Base-by-base conservation (phyloP, 495 filamentous ascomycete genomes). In the Extremus antarcticus region DNA sequence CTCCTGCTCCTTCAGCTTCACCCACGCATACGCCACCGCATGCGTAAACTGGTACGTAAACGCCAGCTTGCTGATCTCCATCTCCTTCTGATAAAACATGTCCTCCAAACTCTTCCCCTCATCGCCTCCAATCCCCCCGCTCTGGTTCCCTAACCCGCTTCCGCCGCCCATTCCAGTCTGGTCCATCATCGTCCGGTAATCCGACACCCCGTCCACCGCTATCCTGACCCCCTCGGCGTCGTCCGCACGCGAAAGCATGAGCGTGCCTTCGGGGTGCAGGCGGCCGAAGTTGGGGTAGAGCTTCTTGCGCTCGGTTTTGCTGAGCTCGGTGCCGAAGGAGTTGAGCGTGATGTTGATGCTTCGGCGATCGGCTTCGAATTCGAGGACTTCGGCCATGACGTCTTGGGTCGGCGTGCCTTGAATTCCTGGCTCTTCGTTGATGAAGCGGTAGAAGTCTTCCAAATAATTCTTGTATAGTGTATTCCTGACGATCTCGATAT, bases 311-410 rank as follows among this genome's bases (percentile, higher is more conserved):
- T 97, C 91, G 47, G 77, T 78, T 78, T 97, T 97, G 58, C 83
- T 87, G 38, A 99, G 79, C 71, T 99, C 92, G 8, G 94, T 97
- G 54, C 94, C 92, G 65, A 99, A 97, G 11, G 92, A 97, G 74
- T 99, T 99, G 53, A 99, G 74, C 10, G 92, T 99, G 73, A 99
- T 99, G 71, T 99, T 99, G 76, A 99, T 99, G 58, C 90, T 88
- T 59, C 92, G 78, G 53, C 92, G 78, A 66, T 99, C 92, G 11
- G 94, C 92, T 73, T 99, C 92, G 66, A 97, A 99, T 67, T 92
- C 86, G 43, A 99, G 74, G 38, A 96, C 84, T 74, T 96, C 90
- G 19, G 80, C 75, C 92, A 99, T 97, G 61, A 95, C 81, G 59
- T 95, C 90, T 23, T 87, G 76, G 0, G 94, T 96, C 1, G 92